Percentiles rank a stretch among this genome's conserved stretches.
Conservation (phyloP, 176 grass and related monocot species). For the Oryza glumipatula region DNA sequence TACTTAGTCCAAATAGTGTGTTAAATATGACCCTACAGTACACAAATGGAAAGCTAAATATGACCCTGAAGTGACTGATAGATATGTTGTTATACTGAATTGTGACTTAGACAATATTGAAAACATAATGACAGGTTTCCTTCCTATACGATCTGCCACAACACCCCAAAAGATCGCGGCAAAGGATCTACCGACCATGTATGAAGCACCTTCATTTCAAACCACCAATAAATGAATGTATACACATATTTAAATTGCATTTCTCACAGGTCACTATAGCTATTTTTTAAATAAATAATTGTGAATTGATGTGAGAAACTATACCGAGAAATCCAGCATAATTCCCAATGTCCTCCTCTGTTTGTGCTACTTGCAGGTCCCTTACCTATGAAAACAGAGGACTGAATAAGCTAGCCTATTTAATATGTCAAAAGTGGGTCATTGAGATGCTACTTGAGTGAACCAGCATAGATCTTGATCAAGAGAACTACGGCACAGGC, state of each 20-base stretch:
- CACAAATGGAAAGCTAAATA: constrained; percentile 3
- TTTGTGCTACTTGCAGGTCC: constrained; percentile 52
- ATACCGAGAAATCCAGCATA: constrained; percentile 69
- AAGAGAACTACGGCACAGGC: background rate
- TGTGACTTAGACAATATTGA: constrained; percentile 45
- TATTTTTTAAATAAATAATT: background rate
- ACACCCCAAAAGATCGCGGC: constrained; percentile 52
- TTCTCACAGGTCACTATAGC: background rate
- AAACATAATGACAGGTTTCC: constrained; percentile 53
- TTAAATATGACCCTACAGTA: constrained; percentile 53
- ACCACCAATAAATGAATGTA: background rate
- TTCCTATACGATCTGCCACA: constrained; percentile 44
- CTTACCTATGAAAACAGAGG: constrained; percentile 28
- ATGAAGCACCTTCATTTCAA: constrained; percentile 55
- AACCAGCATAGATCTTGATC: background rate
- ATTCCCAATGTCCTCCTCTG: constrained; percentile 66
- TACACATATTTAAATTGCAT: background rate
- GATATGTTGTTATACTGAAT: background rate
- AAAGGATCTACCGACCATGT: constrained; percentile 60
- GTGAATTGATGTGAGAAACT: background rate
- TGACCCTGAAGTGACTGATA: background rate
- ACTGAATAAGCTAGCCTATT: background rate
- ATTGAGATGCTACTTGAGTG: background rate
- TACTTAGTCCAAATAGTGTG: constrained; percentile 57
- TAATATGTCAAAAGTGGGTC: too few relatives aligned